These are phyloP conservation scores for Didymella segeticola DNA, from an alignment of 2,329 filamentous ascomycete genomes.

Conservation along the genomic window DNA sequence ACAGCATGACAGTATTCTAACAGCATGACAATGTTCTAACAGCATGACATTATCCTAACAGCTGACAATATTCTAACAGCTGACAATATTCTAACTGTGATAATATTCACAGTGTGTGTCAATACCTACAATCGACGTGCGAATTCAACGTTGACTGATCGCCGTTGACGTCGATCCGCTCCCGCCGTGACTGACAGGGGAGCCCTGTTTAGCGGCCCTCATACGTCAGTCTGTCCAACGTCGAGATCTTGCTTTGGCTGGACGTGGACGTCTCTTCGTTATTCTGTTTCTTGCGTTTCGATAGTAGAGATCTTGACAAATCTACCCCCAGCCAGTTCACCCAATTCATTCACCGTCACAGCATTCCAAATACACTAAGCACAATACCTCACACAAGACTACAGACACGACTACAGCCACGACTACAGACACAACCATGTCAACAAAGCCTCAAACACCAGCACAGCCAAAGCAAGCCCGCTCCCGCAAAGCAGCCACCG, in stretches of 20 bases:
- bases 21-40: too few relatives aligned
- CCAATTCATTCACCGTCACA: too few relatives aligned
- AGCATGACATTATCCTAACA: too few relatives aligned
- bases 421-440: too few relatives aligned
- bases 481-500: constrained; percentile 30
- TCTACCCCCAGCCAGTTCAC: background rate
- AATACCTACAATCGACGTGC: background rate
- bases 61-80: too few relatives aligned
- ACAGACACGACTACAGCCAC: too few relatives aligned
- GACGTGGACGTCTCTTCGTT: background rate
- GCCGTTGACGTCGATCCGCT: constrained; percentile 29
- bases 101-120: background rate
- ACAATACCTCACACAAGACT: too few relatives aligned
- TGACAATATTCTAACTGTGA: too few relatives aligned
- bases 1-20: too few relatives aligned
- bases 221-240: constrained; percentile 46
- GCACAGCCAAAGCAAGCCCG: constrained; percentile 27
- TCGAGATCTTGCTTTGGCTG: constrained; percentile 39
- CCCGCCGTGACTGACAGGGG: constrained; percentile 18
- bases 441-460: constrained; percentile 31
- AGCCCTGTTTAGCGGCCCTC: constrained; percentile 34
- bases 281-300: too few relatives aligned
- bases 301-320: background rate
- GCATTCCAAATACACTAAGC: background rate
- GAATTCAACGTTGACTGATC: constrained; percentile 14